Conservation (phyloP, 1,284 basidiomycete species). For the Athelia sp. region DNA sequence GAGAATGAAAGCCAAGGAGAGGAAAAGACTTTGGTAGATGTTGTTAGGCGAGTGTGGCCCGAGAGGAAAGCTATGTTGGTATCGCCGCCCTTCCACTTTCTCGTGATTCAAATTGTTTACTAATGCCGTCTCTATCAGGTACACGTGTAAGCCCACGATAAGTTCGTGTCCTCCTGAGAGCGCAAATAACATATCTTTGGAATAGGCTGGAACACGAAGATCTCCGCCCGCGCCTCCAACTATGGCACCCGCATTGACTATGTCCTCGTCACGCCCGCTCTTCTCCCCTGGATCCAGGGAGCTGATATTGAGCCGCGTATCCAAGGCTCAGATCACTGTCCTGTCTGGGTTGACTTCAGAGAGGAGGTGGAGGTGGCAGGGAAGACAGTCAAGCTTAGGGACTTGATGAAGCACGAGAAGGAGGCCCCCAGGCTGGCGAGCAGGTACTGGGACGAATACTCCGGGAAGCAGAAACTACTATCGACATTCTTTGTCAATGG, state of each 20-base stretch:
- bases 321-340: slow-evolving; percentile 96
- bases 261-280: slow-evolving; percentile 80
- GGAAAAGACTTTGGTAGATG: slow-evolving; percentile 73
- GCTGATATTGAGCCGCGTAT: slow-evolving; percentile 85
- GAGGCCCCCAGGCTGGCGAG: slow-evolving; percentile 74
- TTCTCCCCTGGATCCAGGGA: slow-evolving; percentile 88
- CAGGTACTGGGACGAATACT: slow-evolving; percentile 80
- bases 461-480: slow-evolving; percentile 75
- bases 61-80: slow-evolving; percentile 52
- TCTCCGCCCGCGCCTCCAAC: slow-evolving; percentile 87
- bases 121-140: slow-evolving; percentile 27
- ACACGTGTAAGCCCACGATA: slow-evolving; percentile 46
- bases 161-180: too few relatives aligned
- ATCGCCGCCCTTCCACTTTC: too few relatives aligned
- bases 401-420: slow-evolving; percentile 40
- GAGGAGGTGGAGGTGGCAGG: slow-evolving; percentile 71
- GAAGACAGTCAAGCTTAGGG: slow-evolving; percentile 47
- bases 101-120: slow-evolving; percentile 11
- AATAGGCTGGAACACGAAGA: slow-evolving; percentile 90
- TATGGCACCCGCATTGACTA: slow-evolving; percentile 96
- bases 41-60: slow-evolving; percentile 77
- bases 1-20: slow-evolving; percentile 22
- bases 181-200: slow-evolving; percentile 6
- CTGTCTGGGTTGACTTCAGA: slow-evolving; percentile 86
- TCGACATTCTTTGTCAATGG: slow-evolving; percentile 74